A percentile compares a stretch with the other conserved stretches of the same genome.
These are phyloP conservation scores for Hydnomerulius pinastri DNA, from an alignment of 768 basidiomycete species.

Conservation along the genomic window DNA sequence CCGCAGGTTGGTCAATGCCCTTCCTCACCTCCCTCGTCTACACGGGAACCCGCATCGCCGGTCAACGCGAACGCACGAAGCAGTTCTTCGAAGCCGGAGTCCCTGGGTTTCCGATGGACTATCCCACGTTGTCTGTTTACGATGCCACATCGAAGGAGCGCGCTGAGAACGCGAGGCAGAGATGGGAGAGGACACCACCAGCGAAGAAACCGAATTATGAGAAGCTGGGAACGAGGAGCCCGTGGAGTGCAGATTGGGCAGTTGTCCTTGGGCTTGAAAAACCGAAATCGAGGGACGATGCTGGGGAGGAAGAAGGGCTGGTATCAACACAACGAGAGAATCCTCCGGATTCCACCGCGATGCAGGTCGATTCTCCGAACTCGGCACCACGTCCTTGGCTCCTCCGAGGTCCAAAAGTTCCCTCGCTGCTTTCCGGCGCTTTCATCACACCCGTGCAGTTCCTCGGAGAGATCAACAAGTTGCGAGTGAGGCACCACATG, in stretches of 20 bases:
- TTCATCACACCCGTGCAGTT: conserved; percentile 48
- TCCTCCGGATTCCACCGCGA: conserved; percentile 8
- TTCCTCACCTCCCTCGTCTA: conserved; percentile 81
- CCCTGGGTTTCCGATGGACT: conserved; percentile 81
- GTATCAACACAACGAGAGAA: conserved; percentile 62
- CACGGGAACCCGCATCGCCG: conserved; percentile 83
- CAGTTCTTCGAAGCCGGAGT: conserved; percentile 83
- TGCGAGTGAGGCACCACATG: conserved; percentile 58
- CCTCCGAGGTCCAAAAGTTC: conserved; percentile 56
- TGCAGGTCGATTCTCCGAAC: conserved; percentile 7
- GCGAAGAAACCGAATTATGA: conserved; percentile 81
- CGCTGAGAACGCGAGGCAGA: conserved; percentile 53
- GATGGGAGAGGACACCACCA: conserved; percentile 82
- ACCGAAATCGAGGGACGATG: conserved; percentile 4
- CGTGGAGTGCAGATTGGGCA: conserved; percentile 80
- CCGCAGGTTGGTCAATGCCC: conserved; percentile 89
- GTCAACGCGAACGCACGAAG: conserved; percentile 78
- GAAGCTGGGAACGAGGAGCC: conserved; percentile 63
- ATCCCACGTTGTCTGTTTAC: conserved; percentile 59
- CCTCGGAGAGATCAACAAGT: conserved; percentile 54
- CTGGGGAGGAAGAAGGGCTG: conserved; percentile 36
- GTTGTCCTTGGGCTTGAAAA: conserved; percentile 57
- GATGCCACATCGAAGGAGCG: conserved; percentile 46
- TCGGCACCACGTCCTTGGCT: conserved; percentile 58
- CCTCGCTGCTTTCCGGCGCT: conserved; percentile 45